Conservation (phyloP, 164 flowering plant species). For the Aristolochia fimbriata region DNA sequence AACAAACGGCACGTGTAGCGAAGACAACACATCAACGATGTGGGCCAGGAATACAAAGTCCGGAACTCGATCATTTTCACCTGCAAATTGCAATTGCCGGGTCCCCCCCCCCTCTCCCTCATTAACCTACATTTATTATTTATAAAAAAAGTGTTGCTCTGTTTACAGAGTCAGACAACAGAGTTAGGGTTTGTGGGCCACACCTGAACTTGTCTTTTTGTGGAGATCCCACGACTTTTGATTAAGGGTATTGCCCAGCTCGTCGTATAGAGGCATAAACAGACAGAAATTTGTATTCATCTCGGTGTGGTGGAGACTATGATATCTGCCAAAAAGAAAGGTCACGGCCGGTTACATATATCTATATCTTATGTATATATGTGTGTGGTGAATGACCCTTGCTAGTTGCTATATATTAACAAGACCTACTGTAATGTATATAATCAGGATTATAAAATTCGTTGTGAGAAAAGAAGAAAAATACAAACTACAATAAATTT, state of each 20-base stretch:
- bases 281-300: slow-evolving; percentile 74
- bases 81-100: slow-evolving; percentile 30
- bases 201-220: slow-evolving; percentile 31
- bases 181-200: slow-evolving; percentile 3
- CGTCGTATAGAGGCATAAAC: slow-evolving; percentile 86
- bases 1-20: slow-evolving; percentile 62
- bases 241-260: slow-evolving; percentile 57
- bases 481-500: too few relatives aligned
- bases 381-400: too few relatives aligned
- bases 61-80: slow-evolving; percentile 35
- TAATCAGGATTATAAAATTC: too few relatives aligned
- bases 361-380: too few relatives aligned
- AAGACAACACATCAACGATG: slow-evolving; percentile 49
- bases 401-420: too few relatives aligned
- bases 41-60: slow-evolving; percentile 90
- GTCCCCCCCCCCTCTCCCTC: too few relatives aligned
- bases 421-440: too few relatives aligned
- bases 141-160: too few relatives aligned
- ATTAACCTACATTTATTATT: too few relatives aligned
- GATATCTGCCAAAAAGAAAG: slow-evolving; percentile 46
- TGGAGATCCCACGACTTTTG: slow-evolving; percentile 70
- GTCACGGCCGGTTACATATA: too few relatives aligned
- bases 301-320: slow-evolving; percentile 69
- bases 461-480: too few relatives aligned
- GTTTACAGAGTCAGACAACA: too few relatives aligned